Conservation (phyloP, 345 rosid genomes). For the Populus ilicifolia region DNA sequence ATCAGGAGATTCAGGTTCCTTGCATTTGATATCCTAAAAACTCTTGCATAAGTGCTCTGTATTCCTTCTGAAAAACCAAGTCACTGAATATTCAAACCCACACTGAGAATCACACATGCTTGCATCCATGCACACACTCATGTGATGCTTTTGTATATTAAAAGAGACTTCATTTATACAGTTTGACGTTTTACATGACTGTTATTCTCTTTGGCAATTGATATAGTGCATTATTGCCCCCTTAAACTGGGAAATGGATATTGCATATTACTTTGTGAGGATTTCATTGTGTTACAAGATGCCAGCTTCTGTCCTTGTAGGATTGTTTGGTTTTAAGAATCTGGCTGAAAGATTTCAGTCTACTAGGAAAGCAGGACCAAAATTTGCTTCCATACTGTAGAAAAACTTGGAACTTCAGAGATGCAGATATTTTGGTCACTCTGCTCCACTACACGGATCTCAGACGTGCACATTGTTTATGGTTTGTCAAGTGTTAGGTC, state of each 20-base stretch:
- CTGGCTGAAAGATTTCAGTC: not conserved
- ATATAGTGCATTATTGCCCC: not conserved
- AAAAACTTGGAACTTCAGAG: not conserved
- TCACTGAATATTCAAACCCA: not conserved
- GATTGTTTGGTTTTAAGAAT: not conserved
- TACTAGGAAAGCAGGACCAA: not conserved
- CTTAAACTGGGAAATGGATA: not conserved
- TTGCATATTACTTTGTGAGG: not conserved
- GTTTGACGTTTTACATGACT: not conserved
- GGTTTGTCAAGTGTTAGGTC: not conserved
- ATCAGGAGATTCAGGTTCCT: slow-evolving; percentile 54
- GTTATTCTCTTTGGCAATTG: not conserved
- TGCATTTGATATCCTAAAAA: not conserved
- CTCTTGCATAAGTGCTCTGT: not conserved
- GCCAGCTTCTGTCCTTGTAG: not conserved
- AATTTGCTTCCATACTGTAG: not conserved
- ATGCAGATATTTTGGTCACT: not conserved
- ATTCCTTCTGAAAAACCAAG: not conserved
- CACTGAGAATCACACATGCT: not conserved
- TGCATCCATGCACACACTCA: not conserved
- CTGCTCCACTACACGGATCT: not conserved
- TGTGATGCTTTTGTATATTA: not conserved
- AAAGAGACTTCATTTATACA: not conserved
- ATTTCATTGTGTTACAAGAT: not conserved
- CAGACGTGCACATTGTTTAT: not conserved